Conservation (phyloP, 805 yeast genomes). For the Cyberlindnera maclurae region DNA sequence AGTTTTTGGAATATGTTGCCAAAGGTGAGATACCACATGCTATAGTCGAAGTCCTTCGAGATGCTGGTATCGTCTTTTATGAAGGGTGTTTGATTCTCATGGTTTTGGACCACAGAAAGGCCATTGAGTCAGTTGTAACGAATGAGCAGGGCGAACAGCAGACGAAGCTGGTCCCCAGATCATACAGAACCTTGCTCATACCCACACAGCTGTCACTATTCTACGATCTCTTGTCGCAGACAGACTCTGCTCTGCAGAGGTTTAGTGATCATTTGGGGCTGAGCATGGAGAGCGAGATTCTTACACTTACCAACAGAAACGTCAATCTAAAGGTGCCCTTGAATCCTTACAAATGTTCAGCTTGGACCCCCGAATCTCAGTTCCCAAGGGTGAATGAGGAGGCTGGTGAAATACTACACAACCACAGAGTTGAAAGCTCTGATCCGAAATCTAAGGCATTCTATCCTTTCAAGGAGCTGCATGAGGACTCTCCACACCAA, state of each 20-base stretch:
- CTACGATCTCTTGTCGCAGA: conserved; percentile 78
- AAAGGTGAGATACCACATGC: conserved; percentile 83
- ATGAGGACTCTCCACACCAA: conserved; percentile 66
- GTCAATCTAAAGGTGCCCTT: conserved; percentile 67
- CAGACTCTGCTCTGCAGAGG: conserved; percentile 61
- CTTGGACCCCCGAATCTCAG: conserved; percentile 41
- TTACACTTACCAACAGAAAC: conserved; percentile 72
- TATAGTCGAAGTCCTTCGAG: conserved; percentile 81
- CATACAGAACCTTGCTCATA: conserved; percentile 67
- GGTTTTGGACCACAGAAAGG: conserved; percentile 78
- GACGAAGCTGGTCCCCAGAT: conserved; percentile 40
- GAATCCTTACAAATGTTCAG: conserved; percentile 49
- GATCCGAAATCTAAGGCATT: conserved; percentile 32
- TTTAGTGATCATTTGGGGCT: conserved; percentile 75
- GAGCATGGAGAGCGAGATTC: conserved; percentile 81
- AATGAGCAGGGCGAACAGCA: conserved; percentile 6
- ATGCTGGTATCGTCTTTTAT: conserved; percentile 74
- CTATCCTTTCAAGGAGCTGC: conserved; percentile 43
- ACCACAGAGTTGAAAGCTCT: conserved; percentile 34
- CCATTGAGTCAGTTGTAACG: conserved; percentile 11
- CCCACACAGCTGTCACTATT: conserved; percentile 79
- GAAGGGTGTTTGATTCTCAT: conserved; percentile 87
- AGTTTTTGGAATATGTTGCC: conserved; percentile 72
- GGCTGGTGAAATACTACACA: conserved; percentile 26
- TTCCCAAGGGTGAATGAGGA: conserved; percentile 33